Evolutionary conservation across 2,329 filamentous ascomycete species (phyloP), one percentile per base, ranked within the genome.

Genomic region (Beauveria brongniartii): DNA sequence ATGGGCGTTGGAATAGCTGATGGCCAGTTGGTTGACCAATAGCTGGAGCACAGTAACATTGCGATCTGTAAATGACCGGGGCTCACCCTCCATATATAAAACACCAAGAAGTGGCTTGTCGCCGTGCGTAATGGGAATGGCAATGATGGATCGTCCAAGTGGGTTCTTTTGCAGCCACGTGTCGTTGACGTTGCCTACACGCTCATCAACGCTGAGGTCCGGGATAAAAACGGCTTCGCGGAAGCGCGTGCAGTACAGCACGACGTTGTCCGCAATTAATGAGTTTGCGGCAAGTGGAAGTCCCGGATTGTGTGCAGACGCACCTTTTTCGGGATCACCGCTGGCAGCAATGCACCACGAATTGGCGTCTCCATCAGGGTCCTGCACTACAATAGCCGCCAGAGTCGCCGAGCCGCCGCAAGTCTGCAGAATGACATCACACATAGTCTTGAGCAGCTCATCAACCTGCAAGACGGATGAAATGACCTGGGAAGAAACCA

Each of bases 391-490:
- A 58, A 93, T 89, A 16, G 88, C 89, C 20, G 88, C 89, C 6
- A 88, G 78, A 2, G 87, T 88, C 9, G 88, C 88, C 8, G 84
- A 80, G 37, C 84, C 83, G 44, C 88, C 89, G 56, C 88, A 91
- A 0, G 88, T 91, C 66, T 92, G 87, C 28, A 92, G 73, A 54
- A 92, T 90, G 64, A 92, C 90, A 63, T 91, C 86, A 66, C 88
- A 90, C 85, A 93, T 91, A 47, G 89, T 92, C 68, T 88, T 86
- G 63, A 92, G 80, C 4, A 93, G 79, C 67, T 88, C 83, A 64
- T 92, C 89, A 14, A 92, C 83, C 65, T 89, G 83, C 12, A 93
- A 74, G 55, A 92, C 88, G 18, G 89, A 92, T 5, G 89, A 92
- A 48, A 93, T 86, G 48, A 92, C 83, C 69, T 92, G 90, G 10